These are phyloP conservation scores for Oryza glaberrima DNA, from an alignment of 176 grass and related monocot genomes.

Conservation along the genomic window DNA sequence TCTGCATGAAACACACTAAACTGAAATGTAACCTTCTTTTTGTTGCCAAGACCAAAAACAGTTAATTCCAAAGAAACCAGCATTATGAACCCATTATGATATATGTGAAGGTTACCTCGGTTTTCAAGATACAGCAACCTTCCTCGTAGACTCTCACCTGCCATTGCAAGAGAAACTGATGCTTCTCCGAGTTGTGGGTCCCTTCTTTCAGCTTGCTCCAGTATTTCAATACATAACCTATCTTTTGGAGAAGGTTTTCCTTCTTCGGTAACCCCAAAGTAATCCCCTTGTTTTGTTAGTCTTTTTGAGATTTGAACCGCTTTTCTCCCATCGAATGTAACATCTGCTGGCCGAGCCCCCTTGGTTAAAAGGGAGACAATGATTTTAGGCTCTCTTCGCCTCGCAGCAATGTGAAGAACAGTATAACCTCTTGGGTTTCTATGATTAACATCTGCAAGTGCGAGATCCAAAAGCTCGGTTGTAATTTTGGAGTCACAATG, in stretches of 20 bases:
- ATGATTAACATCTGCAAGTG: constrained; percentile 87
- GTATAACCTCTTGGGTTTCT: constrained; percentile 83
- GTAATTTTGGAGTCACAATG: constrained; percentile 93
- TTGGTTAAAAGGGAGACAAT: constrained; percentile 92
- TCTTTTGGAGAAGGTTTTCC: constrained; percentile 68
- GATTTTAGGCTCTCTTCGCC: constrained; percentile 85
- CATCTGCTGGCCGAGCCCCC: constrained; percentile 71
- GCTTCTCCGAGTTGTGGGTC: constrained; percentile 71
- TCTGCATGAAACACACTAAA: background rate
- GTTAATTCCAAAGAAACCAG: background rate
- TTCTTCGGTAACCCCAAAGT: constrained; percentile 46
- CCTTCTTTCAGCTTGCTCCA: constrained; percentile 82
- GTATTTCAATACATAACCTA: constrained; percentile 71
- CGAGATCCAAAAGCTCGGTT: constrained; percentile 77
- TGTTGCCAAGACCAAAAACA: background rate
- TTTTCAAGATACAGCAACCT: constrained; percentile 83
- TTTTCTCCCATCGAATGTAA: constrained; percentile 79
- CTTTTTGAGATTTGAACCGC: constrained; percentile 78
- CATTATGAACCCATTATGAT: background rate
- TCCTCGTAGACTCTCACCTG: constrained; percentile 57
- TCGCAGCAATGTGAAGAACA: constrained; percentile 84
- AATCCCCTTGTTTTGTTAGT: constrained; percentile 64
- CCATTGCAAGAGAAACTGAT: constrained; percentile 72
- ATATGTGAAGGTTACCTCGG: constrained; percentile 59
- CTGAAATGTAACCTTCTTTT: background rate